These are phyloP conservation scores for Raffaelea arxii DNA, from an alignment of 2,329 filamentous ascomycete species.

Conservation along the genomic window DNA sequence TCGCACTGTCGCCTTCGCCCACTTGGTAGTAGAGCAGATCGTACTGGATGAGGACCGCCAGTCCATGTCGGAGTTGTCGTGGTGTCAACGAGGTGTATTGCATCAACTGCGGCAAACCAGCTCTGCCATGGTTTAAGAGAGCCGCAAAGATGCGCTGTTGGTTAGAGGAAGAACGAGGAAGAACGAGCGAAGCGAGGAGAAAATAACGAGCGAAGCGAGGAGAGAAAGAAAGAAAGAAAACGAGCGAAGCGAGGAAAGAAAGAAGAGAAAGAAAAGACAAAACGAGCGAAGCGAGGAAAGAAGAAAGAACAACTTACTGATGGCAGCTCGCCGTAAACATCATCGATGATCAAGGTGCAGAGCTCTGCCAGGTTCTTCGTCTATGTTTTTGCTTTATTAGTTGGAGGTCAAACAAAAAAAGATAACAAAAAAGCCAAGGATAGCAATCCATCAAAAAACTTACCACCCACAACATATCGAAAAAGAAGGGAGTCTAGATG, in stretches of 20 bases:
- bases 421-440: neutral
- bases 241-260: too few species aligned
- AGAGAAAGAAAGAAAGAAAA: too few species aligned
- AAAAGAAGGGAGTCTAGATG: slow-evolving; percentile 15
- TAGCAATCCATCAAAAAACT: slow-evolving; percentile 13
- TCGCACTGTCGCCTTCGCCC: slow-evolving; percentile 41
- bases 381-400: slow-evolving; percentile 23
- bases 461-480: slow-evolving; percentile 26
- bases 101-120: slow-evolving; percentile 58
- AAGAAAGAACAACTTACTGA: slow-evolving; percentile 54
- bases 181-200: too few species aligned
- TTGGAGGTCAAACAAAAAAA: neutral
- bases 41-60: slow-evolving; percentile 80
- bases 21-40: slow-evolving; percentile 71
- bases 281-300: too few species aligned
- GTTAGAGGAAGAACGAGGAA: slow-evolving; percentile 1
- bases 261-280: neutral
- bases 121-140: slow-evolving; percentile 70
- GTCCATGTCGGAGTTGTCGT: slow-evolving; percentile 69
- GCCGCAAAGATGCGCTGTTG: slow-evolving; percentile 74
- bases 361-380: slow-evolving; percentile 75
- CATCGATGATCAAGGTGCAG: slow-evolving; percentile 79
- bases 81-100: slow-evolving; percentile 63
- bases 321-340: slow-evolving; percentile 83
- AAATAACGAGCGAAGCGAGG: too few species aligned